phyloP scores from a whole-genome alignment of 2,329 filamentous ascomycete species.

The Cercospora sp. region DNA sequence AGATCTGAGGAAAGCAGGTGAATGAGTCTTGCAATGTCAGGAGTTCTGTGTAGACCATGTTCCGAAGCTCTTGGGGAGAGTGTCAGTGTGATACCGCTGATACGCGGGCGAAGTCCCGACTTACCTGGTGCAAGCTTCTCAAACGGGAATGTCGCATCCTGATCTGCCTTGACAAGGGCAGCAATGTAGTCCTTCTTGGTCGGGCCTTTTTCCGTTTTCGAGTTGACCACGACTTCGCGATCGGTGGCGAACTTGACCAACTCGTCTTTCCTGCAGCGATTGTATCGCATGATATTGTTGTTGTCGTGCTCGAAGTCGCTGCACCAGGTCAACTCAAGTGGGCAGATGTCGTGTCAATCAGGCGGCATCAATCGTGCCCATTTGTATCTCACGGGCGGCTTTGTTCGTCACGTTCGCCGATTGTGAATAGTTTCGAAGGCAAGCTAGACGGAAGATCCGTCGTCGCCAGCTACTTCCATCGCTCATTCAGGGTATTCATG shows the following conservation, averaged over 20 bases:
- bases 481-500: neutral
- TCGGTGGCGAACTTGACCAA: constrained; percentile 17
- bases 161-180: constrained; percentile 18
- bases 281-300: constrained; percentile 14
- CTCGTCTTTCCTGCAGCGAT: constrained; percentile 18
- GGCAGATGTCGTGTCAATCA: neutral
- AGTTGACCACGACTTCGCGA: constrained; percentile 4
- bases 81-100: neutral
- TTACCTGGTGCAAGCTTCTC: constrained; percentile 15
- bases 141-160: constrained; percentile 17
- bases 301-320: neutral
- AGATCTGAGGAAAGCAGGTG: constrained; percentile 43
- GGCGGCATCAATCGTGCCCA: neutral
- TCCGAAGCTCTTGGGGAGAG: constrained; percentile 13
- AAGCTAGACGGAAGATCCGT: neutral
- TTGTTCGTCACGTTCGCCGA: neutral
- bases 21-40: constrained; percentile 15
- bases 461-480: neutral
- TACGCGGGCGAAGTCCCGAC: neutral
- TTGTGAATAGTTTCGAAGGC: neutral
- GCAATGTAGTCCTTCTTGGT: constrained; percentile 10
- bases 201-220: neutral
- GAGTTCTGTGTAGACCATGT: constrained; percentile 15
- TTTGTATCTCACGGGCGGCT: neutral
- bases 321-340: neutral